A percentile compares a stretch with the other conserved stretches of the same genome.
phyloP scores from a whole-genome alignment of 2,329 filamentous ascomycete species.

The Apiospora malaysiana region DNA sequence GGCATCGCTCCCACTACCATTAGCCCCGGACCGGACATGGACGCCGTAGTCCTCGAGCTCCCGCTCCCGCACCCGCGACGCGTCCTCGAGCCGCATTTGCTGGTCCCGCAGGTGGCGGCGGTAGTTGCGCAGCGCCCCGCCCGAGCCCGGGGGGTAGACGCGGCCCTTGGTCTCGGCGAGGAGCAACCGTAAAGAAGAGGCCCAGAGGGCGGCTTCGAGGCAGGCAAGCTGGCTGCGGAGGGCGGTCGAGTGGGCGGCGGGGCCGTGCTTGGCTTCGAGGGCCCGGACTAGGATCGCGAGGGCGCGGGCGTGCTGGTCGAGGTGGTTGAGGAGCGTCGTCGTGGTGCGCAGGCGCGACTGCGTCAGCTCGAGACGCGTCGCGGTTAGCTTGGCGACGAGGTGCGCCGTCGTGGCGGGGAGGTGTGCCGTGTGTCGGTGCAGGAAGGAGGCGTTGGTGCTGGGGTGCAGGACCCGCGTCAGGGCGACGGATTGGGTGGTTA shows the following conservation, averaged over 20 bases:
- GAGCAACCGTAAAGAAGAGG: slow-evolving; percentile 44
- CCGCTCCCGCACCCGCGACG: slow-evolving; percentile 45
- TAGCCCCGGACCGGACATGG: slow-evolving; percentile 31
- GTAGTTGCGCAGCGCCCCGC: slow-evolving; percentile 52
- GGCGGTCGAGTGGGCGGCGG: slow-evolving; percentile 56
- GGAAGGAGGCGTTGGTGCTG: slow-evolving; percentile 58
- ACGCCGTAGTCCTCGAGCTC: slow-evolving; percentile 59
- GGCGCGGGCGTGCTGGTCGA: slow-evolving; percentile 46
- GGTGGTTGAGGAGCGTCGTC: slow-evolving; percentile 45
- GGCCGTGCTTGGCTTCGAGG: slow-evolving; percentile 62
- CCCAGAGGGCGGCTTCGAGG: slow-evolving; percentile 49
- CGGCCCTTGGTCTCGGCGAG: slow-evolving; percentile 41
- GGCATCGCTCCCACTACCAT: neutral
- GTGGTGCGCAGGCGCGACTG: slow-evolving; percentile 45
- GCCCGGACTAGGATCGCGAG: slow-evolving; percentile 52
- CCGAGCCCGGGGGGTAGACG: slow-evolving; percentile 50
- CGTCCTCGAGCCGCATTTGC: slow-evolving; percentile 51
- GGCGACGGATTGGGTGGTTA: slow-evolving; percentile 54
- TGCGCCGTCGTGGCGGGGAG: slow-evolving; percentile 48
- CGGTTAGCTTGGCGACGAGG: slow-evolving; percentile 43
- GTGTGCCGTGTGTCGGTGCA: slow-evolving; percentile 62
- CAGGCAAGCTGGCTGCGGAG: slow-evolving; percentile 54
- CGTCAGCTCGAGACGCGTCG: slow-evolving; percentile 42
- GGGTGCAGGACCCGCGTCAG: slow-evolving; percentile 57
- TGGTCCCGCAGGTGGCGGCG: slow-evolving; percentile 55